These are phyloP conservation scores for Cephaloascus fragrans DNA, from an alignment of 805 yeast species.

Conservation along the genomic window DNA sequence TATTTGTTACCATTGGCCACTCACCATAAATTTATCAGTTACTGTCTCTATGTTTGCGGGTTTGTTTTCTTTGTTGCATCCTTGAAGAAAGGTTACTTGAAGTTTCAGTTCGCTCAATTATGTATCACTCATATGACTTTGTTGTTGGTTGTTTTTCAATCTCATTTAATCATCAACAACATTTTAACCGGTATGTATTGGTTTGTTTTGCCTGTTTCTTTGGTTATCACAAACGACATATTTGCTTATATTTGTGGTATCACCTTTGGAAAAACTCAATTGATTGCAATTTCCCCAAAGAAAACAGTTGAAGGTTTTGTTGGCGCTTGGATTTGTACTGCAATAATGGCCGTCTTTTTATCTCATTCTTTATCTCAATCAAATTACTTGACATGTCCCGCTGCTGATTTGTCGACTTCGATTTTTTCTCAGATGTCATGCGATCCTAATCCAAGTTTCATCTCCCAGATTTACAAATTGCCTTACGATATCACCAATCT, in stretches of 20 bases:
- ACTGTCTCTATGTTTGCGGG: slow-evolving; percentile 77
- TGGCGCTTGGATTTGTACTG: slow-evolving; percentile 96
- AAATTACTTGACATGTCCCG: slow-evolving; percentile 83
- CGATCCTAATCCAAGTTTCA: slow-evolving; percentile 81
- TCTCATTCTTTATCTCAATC: slow-evolving; percentile 55
- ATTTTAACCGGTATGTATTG: slow-evolving; percentile 86
- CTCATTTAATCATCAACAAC: slow-evolving; percentile 85
- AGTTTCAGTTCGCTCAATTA: slow-evolving; percentile 89
- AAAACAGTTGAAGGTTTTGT: slow-evolving; percentile 96
- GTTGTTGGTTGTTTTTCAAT: slow-evolving; percentile 83
- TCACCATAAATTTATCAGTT: slow-evolving; percentile 79
- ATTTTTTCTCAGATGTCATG: slow-evolving; percentile 59
- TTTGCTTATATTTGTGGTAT: slow-evolving; percentile 97
- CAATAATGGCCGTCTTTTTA: slow-evolving; percentile 57
- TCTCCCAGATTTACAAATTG: slow-evolving; percentile 66
- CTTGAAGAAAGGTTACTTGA: slow-evolving; percentile 78
- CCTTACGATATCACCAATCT: slow-evolving; percentile 57
- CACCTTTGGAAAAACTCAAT: slow-evolving; percentile 87
- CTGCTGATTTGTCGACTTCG: slow-evolving; percentile 51
- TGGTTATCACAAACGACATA: slow-evolving; percentile 90
- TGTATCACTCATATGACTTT: slow-evolving; percentile 93
- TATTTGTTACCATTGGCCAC: slow-evolving; percentile 48
- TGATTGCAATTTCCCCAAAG: slow-evolving; percentile 90
- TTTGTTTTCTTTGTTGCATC: slow-evolving; percentile 86
- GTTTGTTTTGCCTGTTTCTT: slow-evolving; percentile 86